phyloP scores from a whole-genome alignment of 164 flowering plant species.

The Litsea cubeba region DNA sequence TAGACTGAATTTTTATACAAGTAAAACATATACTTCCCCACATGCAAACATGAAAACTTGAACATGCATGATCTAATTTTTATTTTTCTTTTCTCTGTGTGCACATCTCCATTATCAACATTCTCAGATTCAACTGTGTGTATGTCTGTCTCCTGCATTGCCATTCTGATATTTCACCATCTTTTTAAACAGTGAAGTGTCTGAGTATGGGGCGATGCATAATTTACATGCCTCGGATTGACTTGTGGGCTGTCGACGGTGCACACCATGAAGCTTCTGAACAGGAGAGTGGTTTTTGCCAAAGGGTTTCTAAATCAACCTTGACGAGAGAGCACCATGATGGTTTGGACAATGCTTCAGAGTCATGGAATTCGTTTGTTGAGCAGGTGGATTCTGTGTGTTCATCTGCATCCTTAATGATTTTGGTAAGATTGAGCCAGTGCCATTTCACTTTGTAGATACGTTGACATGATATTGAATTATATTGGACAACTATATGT shows the following conservation, averaged over 20 bases:
- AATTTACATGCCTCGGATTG: slow-evolving; percentile 85
- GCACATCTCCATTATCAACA: too few relatives aligned
- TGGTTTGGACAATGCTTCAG: slow-evolving; percentile 34
- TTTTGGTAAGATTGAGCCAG: slow-evolving; percentile 53
- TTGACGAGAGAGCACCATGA: slow-evolving; percentile 16
- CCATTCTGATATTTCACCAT: neutral
- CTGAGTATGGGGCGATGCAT: slow-evolving; percentile 46
- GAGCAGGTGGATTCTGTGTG: slow-evolving; percentile 74
- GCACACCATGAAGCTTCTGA: slow-evolving; percentile 21
- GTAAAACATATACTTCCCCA: neutral
- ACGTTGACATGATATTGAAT: neutral
- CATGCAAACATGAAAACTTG: neutral
- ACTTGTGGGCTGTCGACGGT: slow-evolving; percentile 78
- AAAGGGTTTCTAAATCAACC: slow-evolving; percentile 9
- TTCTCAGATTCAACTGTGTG: too few relatives aligned
- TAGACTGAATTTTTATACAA: neutral
- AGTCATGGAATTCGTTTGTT: slow-evolving; percentile 49
- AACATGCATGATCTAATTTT: neutral
- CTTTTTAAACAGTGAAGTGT: slow-evolving; percentile 62
- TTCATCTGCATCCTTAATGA: slow-evolving; percentile 54
- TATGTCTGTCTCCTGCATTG: too few relatives aligned
- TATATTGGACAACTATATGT: neutral
- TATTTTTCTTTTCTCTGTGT: neutral
- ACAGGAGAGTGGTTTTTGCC: slow-evolving; percentile 21
- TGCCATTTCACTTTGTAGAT: neutral